These are phyloP conservation scores for Picochlorum sp. DNA, from an alignment of 139 green algal species.

Conservation along the genomic window DNA sequence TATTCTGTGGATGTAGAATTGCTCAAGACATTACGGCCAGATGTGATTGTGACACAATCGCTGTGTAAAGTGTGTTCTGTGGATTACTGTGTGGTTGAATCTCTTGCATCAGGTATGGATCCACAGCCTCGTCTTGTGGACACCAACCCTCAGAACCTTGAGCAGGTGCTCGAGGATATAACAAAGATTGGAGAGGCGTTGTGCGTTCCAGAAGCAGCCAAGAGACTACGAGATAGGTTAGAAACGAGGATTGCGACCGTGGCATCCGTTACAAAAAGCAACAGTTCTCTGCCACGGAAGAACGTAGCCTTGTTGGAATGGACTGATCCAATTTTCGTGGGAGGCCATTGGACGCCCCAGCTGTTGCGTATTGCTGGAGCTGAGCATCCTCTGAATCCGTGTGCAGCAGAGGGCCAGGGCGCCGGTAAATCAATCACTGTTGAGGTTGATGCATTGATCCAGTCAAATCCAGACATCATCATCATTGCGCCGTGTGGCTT, in stretches of 20 bases:
- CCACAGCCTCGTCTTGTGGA: slow-evolving; percentile 28
- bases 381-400: slow-evolving; percentile 60
- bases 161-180: slow-evolving; percentile 6
- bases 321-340: slow-evolving; percentile 68
- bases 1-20: slow-evolving; percentile 42
- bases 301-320: slow-evolving; percentile 74
- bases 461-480: slow-evolving; percentile 62
- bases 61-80: slow-evolving; percentile 60
- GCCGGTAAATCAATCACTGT: slow-evolving; percentile 23
- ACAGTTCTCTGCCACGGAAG: background rate
- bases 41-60: slow-evolving; percentile 57
- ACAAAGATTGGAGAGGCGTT: background rate
- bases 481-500: slow-evolving; percentile 74
- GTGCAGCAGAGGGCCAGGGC: background rate
- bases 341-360: slow-evolving; percentile 81
- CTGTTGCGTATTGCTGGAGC: slow-evolving; percentile 73
- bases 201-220: background rate
- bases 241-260: slow-evolving; percentile 2
- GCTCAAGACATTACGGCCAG: slow-evolving; percentile 36
- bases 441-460: slow-evolving; percentile 30
- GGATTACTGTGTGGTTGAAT: slow-evolving; percentile 44
- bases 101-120: slow-evolving; percentile 20
- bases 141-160: slow-evolving; percentile 4
- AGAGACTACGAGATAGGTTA: slow-evolving; percentile 4
- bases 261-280: background rate